Evolutionary conservation across 768 basidiomycete species (phyloP), one percentile per base, ranked within the genome.

Genomic region (Russula virescens): DNA sequence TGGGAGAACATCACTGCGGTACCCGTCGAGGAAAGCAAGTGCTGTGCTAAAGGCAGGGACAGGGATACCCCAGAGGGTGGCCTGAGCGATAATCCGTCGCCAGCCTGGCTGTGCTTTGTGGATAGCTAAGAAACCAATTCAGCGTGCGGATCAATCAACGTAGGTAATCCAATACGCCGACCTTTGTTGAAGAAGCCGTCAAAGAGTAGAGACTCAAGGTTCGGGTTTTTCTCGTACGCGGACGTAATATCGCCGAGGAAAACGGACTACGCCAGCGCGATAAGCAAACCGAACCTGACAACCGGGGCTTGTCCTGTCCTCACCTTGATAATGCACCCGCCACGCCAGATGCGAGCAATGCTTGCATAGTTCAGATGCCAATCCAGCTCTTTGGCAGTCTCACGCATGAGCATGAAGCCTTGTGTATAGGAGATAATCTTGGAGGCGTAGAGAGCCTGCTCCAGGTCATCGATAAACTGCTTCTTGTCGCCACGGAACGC

Each of bases 391-490:
- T 93, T 92, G 48, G 95, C 97, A 54, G 94, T 95, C 77, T 98
- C 90, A 68, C 97, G 83, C 94, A 99, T 97, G 71, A 99, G 85
- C 86, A 99, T 96, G 82, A 98, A 99, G 68, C 97, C 97, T 78
- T 99, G 97, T 5, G 96, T 92, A 81, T 99, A 99, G 34, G 96
- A 98, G 71, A 98, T 96, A 76, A 99, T 94, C 83, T 99, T 99
- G 70, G 95, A 97, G 55, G 96, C 97, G 78, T 99, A 99, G 62
- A 99, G 82, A 52, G 96, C 97, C 76, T 98, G 97, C 78, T 98
- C 97, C 66, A 99, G 88, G 76, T 99, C 97, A 73, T 97, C 91
- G 74, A 99, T 97, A 79, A 99, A 99, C 72, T 94, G 89, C 74
- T 95, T 82, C 83, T 98, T 98, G 85, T 98, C 94, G 64, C 96